Base-by-base conservation (phyloP, 2,329 filamentous ascomycete species). In the Exophiala phaeomuriformis region DNA sequence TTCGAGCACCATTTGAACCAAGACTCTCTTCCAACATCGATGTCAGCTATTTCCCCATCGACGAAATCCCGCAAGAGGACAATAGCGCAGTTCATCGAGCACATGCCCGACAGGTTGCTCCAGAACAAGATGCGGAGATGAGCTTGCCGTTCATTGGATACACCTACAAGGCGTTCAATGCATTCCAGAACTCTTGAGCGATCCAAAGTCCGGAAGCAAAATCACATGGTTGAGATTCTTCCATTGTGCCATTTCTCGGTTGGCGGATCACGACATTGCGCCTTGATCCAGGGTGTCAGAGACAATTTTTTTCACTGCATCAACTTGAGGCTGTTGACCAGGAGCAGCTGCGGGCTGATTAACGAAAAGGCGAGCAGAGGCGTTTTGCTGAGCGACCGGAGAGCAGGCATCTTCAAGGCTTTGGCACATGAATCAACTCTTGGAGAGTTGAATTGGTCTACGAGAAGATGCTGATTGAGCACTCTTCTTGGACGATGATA, bases 1-100 rank as follows among this genome's bases (percentile, higher is more conserved):
- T 98, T 66, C 86, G 90, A 36, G 93, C 93, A 54, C 93, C 93
- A 0, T 98, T 98, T 68, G 91, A 97, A 74, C 93, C 93, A 2
- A 89, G 90, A 66, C 77, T 98, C 60, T 86, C 87, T 56, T 95
- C 89, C 59, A 93, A 93, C 70, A 86, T 95, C 65, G 93, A 98
- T 68, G 95, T 93, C 19, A 91, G 90, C 44, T 97, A 98, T 77
- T 98, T 98, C 83, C 93, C 93, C 6, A 96, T 90, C 49, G 93
- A 98, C 67, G 93, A 98, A 72, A 96, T 98, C 67, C 90, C 95
- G 64, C 91, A 97, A 75, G 91, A 90, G 51, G 90, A 96, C 70
- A 95, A 90, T 60, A 89, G 87, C 52, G 93, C 90, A 28, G 80
- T 88, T 61, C 80, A 95, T 65, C 87, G 89, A 68, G 88, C 88